These are phyloP conservation scores for Mycena leptocephala DNA, from an alignment of 768 basidiomycete genomes.

Conservation along the genomic window DNA sequence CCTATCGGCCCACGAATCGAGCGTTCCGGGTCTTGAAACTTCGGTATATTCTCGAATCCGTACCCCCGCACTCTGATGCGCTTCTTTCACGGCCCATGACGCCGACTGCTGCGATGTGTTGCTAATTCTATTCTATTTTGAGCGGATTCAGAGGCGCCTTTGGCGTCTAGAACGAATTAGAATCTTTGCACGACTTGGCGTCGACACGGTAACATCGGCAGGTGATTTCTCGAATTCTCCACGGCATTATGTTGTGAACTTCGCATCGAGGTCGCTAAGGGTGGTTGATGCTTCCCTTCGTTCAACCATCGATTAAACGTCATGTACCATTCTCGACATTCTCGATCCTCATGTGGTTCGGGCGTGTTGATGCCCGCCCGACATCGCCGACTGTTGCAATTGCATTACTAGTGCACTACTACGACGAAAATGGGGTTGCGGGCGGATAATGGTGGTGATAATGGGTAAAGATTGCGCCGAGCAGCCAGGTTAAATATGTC, in stretches of 20 bases:
- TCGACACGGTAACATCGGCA: not conserved
- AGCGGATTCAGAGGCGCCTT: not conserved
- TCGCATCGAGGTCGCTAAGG: not conserved
- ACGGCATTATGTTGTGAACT: not conserved
- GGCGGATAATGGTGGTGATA: not conserved
- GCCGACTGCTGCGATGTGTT: too few relatives aligned
- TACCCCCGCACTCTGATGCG: too few relatives aligned
- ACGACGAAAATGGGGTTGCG: not conserved
- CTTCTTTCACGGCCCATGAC: too few relatives aligned
- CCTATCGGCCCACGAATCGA: too few relatives aligned
- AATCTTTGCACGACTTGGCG: not conserved
- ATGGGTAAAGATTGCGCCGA: too few relatives aligned
- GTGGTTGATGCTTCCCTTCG: not conserved
- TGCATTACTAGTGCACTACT: not conserved
- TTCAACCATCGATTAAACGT: conserved; percentile 5
- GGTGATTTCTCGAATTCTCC: not conserved
- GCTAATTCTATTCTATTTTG: not conserved
- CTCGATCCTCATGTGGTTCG: not conserved
- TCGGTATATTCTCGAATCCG: too few relatives aligned
- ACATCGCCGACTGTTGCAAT: not conserved
- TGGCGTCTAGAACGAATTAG: not conserved
- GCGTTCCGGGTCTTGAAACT: too few relatives aligned
- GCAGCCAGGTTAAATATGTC: not conserved
- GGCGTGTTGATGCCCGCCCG: not conserved
- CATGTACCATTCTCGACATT: not conserved